phyloP scores from a whole-genome alignment of 176 grass and related monocot species.

The Pontederia crassipes region DNA sequence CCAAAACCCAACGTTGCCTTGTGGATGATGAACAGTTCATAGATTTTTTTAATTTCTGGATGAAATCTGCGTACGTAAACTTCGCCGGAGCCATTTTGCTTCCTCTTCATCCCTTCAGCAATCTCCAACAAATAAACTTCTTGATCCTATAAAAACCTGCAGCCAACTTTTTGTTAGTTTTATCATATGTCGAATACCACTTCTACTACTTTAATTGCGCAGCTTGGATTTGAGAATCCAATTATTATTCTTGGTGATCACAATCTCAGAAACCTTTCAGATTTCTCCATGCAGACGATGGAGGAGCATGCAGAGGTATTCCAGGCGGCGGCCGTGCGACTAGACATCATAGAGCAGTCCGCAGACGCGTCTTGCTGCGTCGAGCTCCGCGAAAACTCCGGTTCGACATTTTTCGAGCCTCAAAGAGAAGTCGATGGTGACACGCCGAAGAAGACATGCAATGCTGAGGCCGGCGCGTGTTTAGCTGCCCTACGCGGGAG shows the following conservation, averaged over 20 bases:
- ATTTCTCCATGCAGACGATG: background rate
- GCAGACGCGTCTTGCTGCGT: background rate
- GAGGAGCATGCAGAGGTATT: background rate
- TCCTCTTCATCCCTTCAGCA: too few species aligned
- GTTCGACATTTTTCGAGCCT: constrained; percentile 12
- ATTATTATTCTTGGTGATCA: background rate
- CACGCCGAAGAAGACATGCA: background rate
- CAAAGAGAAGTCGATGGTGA: background rate
- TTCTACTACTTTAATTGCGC: too few species aligned
- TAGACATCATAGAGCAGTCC: background rate
- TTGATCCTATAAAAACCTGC: too few species aligned
- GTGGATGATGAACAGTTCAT: background rate
- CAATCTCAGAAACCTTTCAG: background rate
- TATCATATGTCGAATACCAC: too few species aligned
- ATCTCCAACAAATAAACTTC: too few species aligned
- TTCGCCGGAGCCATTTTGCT: too few species aligned
- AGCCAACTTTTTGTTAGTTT: too few species aligned
- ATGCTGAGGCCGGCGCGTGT: background rate
- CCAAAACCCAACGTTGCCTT: background rate
- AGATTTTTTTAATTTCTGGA: background rate
- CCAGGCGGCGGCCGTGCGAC: background rate
- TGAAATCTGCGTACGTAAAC: too few species aligned
- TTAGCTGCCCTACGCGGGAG: background rate
- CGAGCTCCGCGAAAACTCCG: background rate
- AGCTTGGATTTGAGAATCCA: too few species aligned